Percentiles rank a stretch among this genome's conserved stretches.
Conservation (phyloP, 495 filamentous ascomycete genomes). For the Trichodelitschia bisporula region DNA sequence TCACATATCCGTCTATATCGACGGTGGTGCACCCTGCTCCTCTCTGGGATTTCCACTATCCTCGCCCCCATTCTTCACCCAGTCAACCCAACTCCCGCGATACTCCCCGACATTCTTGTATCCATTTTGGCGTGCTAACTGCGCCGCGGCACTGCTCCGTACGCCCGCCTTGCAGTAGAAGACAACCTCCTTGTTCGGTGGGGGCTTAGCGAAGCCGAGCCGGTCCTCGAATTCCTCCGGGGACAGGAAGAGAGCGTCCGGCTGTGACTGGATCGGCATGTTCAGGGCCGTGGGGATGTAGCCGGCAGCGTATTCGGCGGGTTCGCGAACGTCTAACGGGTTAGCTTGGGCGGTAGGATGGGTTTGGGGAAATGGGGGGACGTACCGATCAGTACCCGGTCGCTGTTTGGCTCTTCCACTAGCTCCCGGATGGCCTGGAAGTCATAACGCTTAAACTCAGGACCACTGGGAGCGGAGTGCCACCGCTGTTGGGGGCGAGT, state of each 20-base stretch:
- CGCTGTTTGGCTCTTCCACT: too few relatives aligned
- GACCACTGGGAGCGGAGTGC: too few relatives aligned
- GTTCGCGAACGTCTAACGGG: conserved; percentile 77
- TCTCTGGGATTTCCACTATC: too few relatives aligned
- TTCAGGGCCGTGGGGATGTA: conserved; percentile 56
- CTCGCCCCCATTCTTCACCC: conserved; percentile 42
- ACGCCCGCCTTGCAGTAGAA: conserved; percentile 92
- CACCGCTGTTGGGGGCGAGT: too few relatives aligned
- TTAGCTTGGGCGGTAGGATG: too few relatives aligned
- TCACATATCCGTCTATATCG: too few relatives aligned
- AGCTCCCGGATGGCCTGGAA: too few relatives aligned
- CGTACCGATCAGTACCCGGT: too few relatives aligned
- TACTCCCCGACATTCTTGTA: conserved; percentile 60
- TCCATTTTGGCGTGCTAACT: conserved; percentile 51
- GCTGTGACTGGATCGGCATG: conserved; percentile 51
- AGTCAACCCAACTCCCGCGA: conserved; percentile 75
- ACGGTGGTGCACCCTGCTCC: too few relatives aligned
- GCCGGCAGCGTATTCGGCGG: conserved; percentile 43
- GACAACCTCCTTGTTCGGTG: conserved; percentile 31
- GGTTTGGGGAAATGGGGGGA: too few relatives aligned
- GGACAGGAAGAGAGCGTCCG: conserved; percentile 51
- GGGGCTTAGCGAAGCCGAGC: conserved; percentile 42
- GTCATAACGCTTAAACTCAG: too few relatives aligned
- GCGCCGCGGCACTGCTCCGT: conserved; percentile 53
- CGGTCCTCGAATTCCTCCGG: conserved; percentile 54